Evolutionary conservation across 495 filamentous ascomycete species (phyloP).

Genomic region (Aspergillus panamensis): DNA sequence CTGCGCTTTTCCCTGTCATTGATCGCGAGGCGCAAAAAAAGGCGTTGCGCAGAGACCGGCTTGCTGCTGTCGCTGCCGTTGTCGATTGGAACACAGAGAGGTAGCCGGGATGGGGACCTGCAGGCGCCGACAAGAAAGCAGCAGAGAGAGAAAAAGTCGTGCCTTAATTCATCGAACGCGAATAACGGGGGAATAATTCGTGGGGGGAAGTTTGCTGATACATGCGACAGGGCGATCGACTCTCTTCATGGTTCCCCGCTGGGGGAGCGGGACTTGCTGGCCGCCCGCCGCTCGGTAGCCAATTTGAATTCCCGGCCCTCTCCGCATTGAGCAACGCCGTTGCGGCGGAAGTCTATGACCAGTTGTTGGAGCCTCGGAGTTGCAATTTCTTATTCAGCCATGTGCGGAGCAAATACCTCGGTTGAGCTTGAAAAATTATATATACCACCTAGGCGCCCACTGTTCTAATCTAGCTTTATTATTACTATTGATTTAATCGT

Average conservation of each 20-base stretch:
- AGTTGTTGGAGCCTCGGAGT: slow-evolving; percentile 1
- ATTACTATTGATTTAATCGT: background rate
- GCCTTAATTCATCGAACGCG: slow-evolving; percentile 7
- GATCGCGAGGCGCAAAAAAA: slow-evolving; percentile 34
- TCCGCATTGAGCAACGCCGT: slow-evolving; percentile 31
- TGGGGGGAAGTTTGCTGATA: slow-evolving; percentile 15
- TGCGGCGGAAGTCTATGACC: background rate
- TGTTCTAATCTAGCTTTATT: too few relatives aligned
- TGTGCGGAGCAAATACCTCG: slow-evolving; percentile 9
- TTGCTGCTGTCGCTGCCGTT: slow-evolving; percentile 20
- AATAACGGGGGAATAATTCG: slow-evolving; percentile 17
- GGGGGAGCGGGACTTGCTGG: slow-evolving; percentile 20
- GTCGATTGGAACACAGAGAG: slow-evolving; percentile 15
- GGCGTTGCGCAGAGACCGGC: slow-evolving; percentile 30
- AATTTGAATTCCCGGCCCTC: slow-evolving; percentile 32
- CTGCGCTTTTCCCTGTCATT: slow-evolving; percentile 40
- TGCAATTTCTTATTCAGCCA: slow-evolving; percentile 2
- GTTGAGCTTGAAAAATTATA: background rate
- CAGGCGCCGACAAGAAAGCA: slow-evolving; percentile 27
- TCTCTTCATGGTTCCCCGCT: slow-evolving; percentile 28
- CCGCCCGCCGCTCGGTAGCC: slow-evolving; percentile 12
- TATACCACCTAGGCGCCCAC: background rate
- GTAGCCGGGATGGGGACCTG: slow-evolving; percentile 19
- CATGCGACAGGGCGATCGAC: slow-evolving; percentile 30
- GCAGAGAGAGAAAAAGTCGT: slow-evolving; percentile 1